These are phyloP conservation scores for Blyttiomyces sp. DNA, from an alignment of 371 early-diverging fungal genomes.

Conservation along the genomic window DNA sequence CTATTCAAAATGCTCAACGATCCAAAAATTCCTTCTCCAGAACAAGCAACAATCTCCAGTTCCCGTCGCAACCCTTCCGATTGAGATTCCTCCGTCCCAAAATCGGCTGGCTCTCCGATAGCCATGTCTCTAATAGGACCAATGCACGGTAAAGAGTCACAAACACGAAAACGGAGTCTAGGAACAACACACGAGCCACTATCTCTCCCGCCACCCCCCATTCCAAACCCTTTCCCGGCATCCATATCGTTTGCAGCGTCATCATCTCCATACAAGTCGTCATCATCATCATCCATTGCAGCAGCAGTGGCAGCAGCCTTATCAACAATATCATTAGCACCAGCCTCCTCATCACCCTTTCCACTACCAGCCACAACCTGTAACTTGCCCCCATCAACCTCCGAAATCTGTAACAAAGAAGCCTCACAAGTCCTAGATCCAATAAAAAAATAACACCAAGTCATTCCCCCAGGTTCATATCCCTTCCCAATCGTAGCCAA, in stretches of 20 bases:
- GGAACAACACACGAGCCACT: too few species aligned
- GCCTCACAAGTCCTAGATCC: constrained; percentile 80
- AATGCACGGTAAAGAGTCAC: constrained; percentile 74
- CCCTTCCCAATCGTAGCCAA: constrained; percentile 7
- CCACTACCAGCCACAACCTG: not conserved
- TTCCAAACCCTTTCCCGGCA: too few species aligned
- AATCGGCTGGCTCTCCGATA: constrained; percentile 56
- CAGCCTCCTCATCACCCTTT: not conserved
- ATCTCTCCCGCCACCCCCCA: not conserved
- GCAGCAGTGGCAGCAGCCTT: not conserved
- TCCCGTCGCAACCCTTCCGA: constrained; percentile 37
- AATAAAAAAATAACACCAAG: constrained; percentile 68
- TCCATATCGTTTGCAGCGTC: constrained; percentile 5
- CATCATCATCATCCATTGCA: constrained; percentile 37
- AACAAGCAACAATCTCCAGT: constrained; percentile 78
- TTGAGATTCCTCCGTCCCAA: constrained; percentile 10
- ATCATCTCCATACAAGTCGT: constrained; percentile 42
- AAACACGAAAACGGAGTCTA: constrained; percentile 62
- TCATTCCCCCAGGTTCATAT: constrained; percentile 19
- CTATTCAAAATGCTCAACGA: constrained; percentile 77
- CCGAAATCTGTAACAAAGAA: constrained; percentile 63
- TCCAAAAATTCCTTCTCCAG: constrained; percentile 72
- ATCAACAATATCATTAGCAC: not conserved
- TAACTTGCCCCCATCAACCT: constrained; percentile 16
- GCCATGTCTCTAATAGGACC: constrained; percentile 79